phyloP scores from a whole-genome alignment of 2,329 filamentous ascomycete genomes.

The Fusarium hostae region DNA sequence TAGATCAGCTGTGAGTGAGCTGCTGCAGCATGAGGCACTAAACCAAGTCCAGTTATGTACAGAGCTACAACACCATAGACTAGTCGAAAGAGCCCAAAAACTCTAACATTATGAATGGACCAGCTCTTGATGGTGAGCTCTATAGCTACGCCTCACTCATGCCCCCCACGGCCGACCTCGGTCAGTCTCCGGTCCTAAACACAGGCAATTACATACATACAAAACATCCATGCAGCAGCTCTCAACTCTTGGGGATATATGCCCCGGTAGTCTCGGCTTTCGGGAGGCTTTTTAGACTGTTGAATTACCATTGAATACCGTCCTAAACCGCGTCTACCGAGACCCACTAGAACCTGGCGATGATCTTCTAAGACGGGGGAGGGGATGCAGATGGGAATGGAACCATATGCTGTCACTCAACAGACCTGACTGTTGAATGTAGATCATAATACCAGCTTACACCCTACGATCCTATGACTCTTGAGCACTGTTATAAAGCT shows the following conservation, averaged over 20 bases:
- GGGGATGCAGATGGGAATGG: not conserved
- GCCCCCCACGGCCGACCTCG: conserved; percentile 30
- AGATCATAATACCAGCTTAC: not conserved
- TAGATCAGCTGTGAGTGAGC: conserved; percentile 7
- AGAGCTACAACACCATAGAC: conserved; percentile 22
- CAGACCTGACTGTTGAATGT: conserved; percentile 3
- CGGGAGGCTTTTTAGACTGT: conserved; percentile 1
- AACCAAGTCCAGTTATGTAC: conserved; percentile 21
- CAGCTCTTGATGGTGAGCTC: conserved; percentile 27
- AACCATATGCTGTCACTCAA: conserved; percentile 8
- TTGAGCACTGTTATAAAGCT: not conserved
- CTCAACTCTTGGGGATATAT: not conserved
- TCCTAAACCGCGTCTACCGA: conserved; percentile 29
- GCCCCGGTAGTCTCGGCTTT: conserved; percentile 33
- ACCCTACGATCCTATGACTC: not conserved
- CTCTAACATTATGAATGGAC: conserved; percentile 9
- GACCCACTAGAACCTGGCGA: conserved; percentile 12
- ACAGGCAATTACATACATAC: not conserved
- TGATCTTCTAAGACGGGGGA: conserved; percentile 7
- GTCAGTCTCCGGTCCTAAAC: conserved; percentile 27
- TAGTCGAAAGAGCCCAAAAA: conserved; percentile 1
- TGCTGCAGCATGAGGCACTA: conserved; percentile 25
- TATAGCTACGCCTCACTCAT: conserved; percentile 25
- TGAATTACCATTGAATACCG: conserved; percentile 16
- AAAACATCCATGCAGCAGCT: not conserved